A percentile compares a stretch with the other conserved stretches of the same genome.
These are phyloP conservation scores for Bonia amplexicaulis DNA, from an alignment of 176 grass and related monocot species.

Conservation along the genomic window DNA sequence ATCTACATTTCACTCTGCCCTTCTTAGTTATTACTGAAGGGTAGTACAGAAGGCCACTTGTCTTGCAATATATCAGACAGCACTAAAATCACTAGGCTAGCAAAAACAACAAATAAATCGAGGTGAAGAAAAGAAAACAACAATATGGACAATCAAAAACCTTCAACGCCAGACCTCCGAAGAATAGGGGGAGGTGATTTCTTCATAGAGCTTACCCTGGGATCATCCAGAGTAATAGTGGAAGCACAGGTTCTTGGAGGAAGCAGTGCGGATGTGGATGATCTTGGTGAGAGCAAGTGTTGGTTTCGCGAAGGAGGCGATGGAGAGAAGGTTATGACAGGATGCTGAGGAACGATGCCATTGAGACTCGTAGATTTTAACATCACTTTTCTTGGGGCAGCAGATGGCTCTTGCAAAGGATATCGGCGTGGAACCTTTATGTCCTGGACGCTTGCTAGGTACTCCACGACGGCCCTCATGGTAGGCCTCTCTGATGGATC, in stretches of 20 bases:
- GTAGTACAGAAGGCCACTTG: constrained; percentile 39
- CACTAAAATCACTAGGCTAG: constrained; percentile 44
- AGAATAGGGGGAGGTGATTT: constrained; percentile 37
- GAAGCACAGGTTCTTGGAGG: constrained; percentile 56
- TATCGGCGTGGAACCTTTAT: constrained; percentile 78
- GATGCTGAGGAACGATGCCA: constrained; percentile 52
- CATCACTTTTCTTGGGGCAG: constrained; percentile 69
- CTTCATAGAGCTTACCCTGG: constrained; percentile 48
- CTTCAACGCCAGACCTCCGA: constrained; percentile 58
- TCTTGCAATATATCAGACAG: constrained; percentile 40
- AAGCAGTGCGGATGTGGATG: constrained; percentile 54
- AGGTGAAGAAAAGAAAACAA: constrained; percentile 25
- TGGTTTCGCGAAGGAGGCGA: constrained; percentile 45
- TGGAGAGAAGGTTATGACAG: constrained; percentile 48
- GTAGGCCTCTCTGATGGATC: constrained; percentile 85
- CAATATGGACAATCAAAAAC: constrained; percentile 87
- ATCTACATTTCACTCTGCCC: constrained; percentile 61
- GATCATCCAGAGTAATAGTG: constrained; percentile 54
- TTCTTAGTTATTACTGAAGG: constrained; percentile 31
- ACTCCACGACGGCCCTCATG: constrained; percentile 78
- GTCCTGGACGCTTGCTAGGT: constrained; percentile 59
- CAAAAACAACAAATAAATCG: constrained; percentile 51
- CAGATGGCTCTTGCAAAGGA: constrained; percentile 80
- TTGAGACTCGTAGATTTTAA: constrained; percentile 84
- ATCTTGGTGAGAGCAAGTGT: constrained; percentile 34